Conservation (phyloP, 768 basidiomycete genomes). For the Leucosporidium scottii region DNA sequence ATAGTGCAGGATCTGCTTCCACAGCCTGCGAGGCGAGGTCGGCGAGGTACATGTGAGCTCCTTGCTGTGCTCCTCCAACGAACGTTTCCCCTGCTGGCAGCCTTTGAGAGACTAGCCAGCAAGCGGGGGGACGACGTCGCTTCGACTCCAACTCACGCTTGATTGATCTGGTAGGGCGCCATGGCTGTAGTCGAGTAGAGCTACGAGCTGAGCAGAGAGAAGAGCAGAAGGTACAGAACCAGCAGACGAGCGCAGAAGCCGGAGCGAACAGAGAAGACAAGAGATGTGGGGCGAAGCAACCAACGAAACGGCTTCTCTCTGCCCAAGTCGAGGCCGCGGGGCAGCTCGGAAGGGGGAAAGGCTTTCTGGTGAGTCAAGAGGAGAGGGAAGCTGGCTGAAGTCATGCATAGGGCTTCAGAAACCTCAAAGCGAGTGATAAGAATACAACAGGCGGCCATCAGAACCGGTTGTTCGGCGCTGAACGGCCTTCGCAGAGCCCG, state of each 20-base stretch:
- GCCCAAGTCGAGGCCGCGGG: not conserved
- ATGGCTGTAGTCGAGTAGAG: not conserved
- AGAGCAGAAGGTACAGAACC: not conserved
- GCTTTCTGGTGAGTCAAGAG: no score
- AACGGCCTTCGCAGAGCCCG: not conserved
- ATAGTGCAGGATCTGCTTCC: slow-evolving; percentile 37
- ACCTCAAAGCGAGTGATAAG: no score
- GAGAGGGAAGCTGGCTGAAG: no score
- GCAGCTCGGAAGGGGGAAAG: no score
- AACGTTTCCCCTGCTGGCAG: no score
- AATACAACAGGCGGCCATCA: not conserved
- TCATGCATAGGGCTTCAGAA: no score
- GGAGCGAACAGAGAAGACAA: not conserved
- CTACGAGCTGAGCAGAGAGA: not conserved
- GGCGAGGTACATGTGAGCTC: not conserved
- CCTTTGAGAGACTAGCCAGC: not conserved
- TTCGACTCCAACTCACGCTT: not conserved
- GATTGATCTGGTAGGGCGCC: not conserved
- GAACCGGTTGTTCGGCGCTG: not conserved
- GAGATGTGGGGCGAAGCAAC: not conserved
- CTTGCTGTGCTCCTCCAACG: not conserved
- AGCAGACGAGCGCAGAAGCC: not conserved
- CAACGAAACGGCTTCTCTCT: not conserved
- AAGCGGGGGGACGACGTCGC: not conserved
- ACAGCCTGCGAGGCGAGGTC: slow-evolving; percentile 7